Evolutionary conservation across 1,284 basidiomycete genomes (phyloP), one percentile per base, ranked within the genome.

Genomic region (Papiliotrema nemorosa): DNA sequence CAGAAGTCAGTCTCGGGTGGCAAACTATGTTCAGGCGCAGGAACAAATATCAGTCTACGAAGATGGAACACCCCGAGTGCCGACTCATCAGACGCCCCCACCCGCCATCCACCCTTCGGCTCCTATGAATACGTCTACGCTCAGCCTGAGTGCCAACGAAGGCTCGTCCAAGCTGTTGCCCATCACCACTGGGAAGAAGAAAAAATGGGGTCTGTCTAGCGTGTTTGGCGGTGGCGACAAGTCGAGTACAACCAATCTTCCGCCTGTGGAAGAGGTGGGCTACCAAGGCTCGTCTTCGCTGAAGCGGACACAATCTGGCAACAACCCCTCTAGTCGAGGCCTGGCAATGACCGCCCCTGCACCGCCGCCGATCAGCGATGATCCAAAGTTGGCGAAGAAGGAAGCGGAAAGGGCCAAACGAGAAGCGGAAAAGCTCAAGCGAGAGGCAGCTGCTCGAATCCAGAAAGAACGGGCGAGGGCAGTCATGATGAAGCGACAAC

Each of bases 401-500:
- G 88, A 93, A 73, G 88, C 88, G 1, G 87, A 92, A 70, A 82
- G 84, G 45, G 77, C 87, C 46, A 85, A 86, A 33, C 83, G 84
- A 52, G 90, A 97, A 72, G 87, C 88, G 24, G 90, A 94, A 77
- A 85, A 86, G 69, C 86, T 90, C 55, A 85, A 86, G 57, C 88
- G 91, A 54, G 83, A 85, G 52, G 81, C 88, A 41, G 84, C 83
- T 26, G 83, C 86, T 71, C 61, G 81, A 78, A 75, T 76, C 22
- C 77, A 79, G 51, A 75, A 78, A 63, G 93, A 97, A 63, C 86
- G 94, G 64, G 90, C 94, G 5, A 83, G 94, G 46, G 92, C 91
- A 34, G 94, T 97, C 71, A 87, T 97, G 84, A 84, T 86, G 69
- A 97, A 97, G 78, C 87, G 90, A 66, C 84, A 82, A 52, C 82